phyloP scores from a whole-genome alignment of 1,284 basidiomycete genomes.

The Cerioporus squamosus region DNA sequence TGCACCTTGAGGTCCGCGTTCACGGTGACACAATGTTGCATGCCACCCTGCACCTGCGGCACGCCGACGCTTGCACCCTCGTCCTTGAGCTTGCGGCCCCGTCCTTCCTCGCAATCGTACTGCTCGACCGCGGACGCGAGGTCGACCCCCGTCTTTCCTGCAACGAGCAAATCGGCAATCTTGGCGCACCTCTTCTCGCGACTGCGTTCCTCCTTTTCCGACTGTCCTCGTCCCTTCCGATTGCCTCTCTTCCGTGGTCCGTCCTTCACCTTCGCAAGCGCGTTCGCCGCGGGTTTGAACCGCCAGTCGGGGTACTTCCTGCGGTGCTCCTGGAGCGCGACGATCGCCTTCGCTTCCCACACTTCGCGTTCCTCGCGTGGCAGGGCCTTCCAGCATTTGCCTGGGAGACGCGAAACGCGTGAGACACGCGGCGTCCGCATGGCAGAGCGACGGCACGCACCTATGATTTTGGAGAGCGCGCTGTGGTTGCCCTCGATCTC shows the following conservation, averaged over 20 bases:
- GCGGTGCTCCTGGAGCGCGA: conserved; percentile 79
- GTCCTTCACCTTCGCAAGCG: conserved; percentile 53
- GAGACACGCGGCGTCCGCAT: conserved; percentile 19
- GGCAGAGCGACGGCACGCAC: conserved; percentile 28
- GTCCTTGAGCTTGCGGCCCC: conserved; percentile 27
- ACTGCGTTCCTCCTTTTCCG: conserved; percentile 44
- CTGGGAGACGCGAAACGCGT: conserved; percentile 32
- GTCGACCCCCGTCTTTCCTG: conserved; percentile 53
- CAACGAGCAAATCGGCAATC: conserved; percentile 54
- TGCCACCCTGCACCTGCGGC: conserved; percentile 10
- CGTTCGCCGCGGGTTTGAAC: conserved; percentile 66
- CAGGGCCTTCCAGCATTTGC: conserved; percentile 66
- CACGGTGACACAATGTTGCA: conserved; percentile 1
- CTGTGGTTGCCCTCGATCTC: conserved; percentile 82
- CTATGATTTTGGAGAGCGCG: conserved; percentile 58
- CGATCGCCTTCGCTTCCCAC: conserved; percentile 78
- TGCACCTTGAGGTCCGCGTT: conserved; percentile 8
- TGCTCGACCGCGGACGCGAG: conserved; percentile 52
- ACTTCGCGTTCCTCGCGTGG: conserved; percentile 62
- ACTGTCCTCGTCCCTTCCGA: conserved; percentile 42
- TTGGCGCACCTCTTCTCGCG: conserved; percentile 48
- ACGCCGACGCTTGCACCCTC: conserved; percentile 20
- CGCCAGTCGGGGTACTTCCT: conserved; percentile 78
- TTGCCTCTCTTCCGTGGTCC: conserved; percentile 33
- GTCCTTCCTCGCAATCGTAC: conserved; percentile 37